Evolutionary conservation across 805 yeast species (phyloP).

Genomic region (Groenewaldozyma salmanticensis): DNA sequence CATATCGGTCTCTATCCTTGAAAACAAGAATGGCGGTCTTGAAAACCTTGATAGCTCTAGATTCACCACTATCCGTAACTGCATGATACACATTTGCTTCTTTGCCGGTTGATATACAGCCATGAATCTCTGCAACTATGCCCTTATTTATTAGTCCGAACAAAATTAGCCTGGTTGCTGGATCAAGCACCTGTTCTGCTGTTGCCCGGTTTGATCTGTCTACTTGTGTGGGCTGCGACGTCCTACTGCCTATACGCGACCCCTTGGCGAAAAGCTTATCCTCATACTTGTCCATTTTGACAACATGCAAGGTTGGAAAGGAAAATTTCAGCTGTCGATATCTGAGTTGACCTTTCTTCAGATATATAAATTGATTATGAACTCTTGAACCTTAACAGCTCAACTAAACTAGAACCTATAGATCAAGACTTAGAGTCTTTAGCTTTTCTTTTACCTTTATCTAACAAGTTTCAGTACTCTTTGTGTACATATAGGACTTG

Average conservation of each 20-base stretch:
- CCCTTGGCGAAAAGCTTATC: constrained; percentile 16
- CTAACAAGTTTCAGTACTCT: too few relatives aligned
- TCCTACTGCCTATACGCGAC: constrained; percentile 15
- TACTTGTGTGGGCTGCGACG: constrained; percentile 15
- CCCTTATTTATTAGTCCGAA: constrained; percentile 78
- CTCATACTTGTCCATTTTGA: constrained; percentile 14
- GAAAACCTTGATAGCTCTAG: constrained; percentile 87
- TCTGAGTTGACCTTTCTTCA: not conserved
- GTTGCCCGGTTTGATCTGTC: constrained; percentile 95
- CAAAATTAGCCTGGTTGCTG: constrained; percentile 78
- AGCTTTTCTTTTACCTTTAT: too few relatives aligned
- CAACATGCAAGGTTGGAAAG: too few relatives aligned
- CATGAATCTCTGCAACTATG: constrained; percentile 74
- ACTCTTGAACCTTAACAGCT: not conserved
- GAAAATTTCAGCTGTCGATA: not conserved
- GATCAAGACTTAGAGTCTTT: too few relatives aligned
- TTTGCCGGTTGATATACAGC: constrained; percentile 93
- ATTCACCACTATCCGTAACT: constrained; percentile 26
- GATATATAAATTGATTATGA: not conserved
- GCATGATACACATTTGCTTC: constrained; percentile 98
- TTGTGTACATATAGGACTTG: too few relatives aligned
- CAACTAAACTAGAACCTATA: too few relatives aligned
- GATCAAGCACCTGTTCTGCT: constrained; percentile 92
- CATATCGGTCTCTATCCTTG: constrained; percentile 92
- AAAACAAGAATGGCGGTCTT: constrained; percentile 95